Evolutionary conservation across 441 rosid species (phyloP).

Genomic region (Melastoma candidum): DNA sequence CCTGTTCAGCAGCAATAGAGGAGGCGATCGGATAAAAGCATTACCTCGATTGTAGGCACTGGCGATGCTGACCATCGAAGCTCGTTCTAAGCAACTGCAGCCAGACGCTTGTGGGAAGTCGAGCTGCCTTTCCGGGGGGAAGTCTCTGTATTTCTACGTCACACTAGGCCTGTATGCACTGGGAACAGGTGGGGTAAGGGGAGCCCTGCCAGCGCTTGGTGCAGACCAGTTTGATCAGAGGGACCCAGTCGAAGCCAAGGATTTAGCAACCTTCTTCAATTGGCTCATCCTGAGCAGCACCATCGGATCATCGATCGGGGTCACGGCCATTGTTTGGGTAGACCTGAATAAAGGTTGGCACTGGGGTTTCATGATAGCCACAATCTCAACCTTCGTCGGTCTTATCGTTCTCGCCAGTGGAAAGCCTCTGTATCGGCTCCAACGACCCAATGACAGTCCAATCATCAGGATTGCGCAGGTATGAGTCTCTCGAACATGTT

Average conservation of each 20-base stretch:
- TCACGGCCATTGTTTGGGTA: conserved; percentile 2
- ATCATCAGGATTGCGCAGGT: not conserved
- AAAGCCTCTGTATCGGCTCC: not conserved
- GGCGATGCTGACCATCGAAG: not conserved
- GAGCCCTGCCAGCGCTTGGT: not conserved
- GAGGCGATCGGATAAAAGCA: too few species aligned
- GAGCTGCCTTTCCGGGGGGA: not conserved
- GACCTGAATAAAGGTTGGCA: not conserved
- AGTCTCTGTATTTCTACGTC: not conserved
- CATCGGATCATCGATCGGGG: not conserved
- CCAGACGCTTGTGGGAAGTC: not conserved
- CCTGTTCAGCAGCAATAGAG: too few species aligned
- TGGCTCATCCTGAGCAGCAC: not conserved
- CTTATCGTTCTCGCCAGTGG: conserved; percentile 1
- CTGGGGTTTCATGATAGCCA: not conserved
- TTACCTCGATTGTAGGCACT: not conserved
- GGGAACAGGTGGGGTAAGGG: not conserved
- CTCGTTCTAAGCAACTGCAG: not conserved
- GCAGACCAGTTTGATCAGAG: not conserved
- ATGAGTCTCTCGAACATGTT: not conserved
- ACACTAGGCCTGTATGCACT: not conserved
- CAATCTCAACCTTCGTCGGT: not conserved
- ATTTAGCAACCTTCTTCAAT: not conserved
- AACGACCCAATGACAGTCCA: not conserved
- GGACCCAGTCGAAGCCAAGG: not conserved